These are phyloP conservation scores for Globisporangium cystogenes DNA, from an alignment of 352 stramenopile species.

Conservation along the genomic window DNA sequence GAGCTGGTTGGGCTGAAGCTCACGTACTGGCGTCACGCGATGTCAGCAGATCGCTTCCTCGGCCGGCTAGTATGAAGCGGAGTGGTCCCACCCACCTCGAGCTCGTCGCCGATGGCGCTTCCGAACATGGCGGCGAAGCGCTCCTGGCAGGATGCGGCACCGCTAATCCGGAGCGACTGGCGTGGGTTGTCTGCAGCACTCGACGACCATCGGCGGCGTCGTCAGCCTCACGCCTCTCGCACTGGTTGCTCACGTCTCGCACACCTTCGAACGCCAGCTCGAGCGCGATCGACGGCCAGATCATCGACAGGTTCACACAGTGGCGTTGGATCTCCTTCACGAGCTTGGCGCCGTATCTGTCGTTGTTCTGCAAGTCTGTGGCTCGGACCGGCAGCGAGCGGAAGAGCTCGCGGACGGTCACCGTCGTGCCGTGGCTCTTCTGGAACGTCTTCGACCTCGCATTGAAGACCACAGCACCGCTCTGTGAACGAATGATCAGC, in stretches of 20 bases:
- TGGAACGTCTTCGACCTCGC: conserved; percentile 28
- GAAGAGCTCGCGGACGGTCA: conserved; percentile 57
- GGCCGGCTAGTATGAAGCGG: not conserved
- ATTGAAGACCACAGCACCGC: conserved; percentile 54
- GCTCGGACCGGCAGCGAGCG: conserved; percentile 46
- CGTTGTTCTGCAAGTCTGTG: conserved; percentile 33
- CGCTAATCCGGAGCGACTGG: conserved; percentile 11
- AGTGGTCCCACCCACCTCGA: conserved; percentile 16
- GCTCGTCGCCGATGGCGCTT: conserved; percentile 25
- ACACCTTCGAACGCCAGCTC: conserved; percentile 42
- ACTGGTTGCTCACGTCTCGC: not conserved
- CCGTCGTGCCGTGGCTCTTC: conserved; percentile 35
- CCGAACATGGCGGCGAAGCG: conserved; percentile 41
- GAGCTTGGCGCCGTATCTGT: conserved; percentile 25
- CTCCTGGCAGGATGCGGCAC: conserved; percentile 18
- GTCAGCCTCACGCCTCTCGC: not conserved
- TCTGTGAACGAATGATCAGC: conserved; percentile 17
- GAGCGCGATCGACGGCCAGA: conserved; percentile 65
- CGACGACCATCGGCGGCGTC: not conserved
- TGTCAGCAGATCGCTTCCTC: not conserved
- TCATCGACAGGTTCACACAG: conserved; percentile 54
- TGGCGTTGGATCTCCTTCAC: conserved; percentile 38
- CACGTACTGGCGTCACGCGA: conserved; percentile 25
- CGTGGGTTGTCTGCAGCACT: conserved; percentile 8
- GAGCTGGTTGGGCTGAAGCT: conserved; percentile 15